These are phyloP conservation scores for Trifolium fragiferum DNA, from an alignment of 306 rosid species.

Conservation along the genomic window DNA sequence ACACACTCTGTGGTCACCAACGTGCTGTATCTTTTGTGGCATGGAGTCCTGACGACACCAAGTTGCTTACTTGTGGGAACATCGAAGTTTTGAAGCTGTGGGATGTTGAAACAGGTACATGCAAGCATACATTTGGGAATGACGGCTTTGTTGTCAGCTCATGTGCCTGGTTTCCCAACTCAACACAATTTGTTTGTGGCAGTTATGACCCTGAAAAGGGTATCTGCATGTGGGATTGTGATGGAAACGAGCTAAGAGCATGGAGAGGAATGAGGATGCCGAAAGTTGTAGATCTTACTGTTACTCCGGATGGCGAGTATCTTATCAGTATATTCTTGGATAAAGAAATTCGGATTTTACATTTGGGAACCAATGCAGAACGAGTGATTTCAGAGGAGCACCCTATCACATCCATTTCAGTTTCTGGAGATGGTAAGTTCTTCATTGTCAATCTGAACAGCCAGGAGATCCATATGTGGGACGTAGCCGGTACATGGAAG, in stretches of 20 bases:
- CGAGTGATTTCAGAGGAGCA: conserved; percentile 73
- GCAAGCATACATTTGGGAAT: conserved; percentile 86
- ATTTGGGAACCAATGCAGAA: conserved; percentile 65
- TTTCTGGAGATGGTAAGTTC: conserved; percentile 65
- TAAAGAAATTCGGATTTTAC: conserved; percentile 72
- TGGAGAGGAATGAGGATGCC: conserved; percentile 94
- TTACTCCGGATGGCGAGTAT: conserved; percentile 81
- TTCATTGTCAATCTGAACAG: conserved; percentile 88
- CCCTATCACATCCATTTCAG: conserved; percentile 47
- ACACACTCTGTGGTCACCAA: conserved; percentile 73
- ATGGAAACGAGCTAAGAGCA: conserved; percentile 80
- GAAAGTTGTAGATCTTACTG: conserved; percentile 80
- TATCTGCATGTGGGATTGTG: conserved; percentile 87
- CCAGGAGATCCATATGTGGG: conserved; percentile 96
- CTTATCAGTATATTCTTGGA: conserved; percentile 82
- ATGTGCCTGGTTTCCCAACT: conserved; percentile 97
- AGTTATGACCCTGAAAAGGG: conserved; percentile 84
- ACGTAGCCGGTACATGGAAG: conserved; percentile 72
- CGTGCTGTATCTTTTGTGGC: conserved; percentile 83
- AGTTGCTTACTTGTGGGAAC: conserved; percentile 92
- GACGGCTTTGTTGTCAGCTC: conserved; percentile 86
- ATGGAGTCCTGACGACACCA: conserved; percentile 95
- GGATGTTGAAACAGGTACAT: conserved; percentile 91
- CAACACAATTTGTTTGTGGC: conserved; percentile 86
- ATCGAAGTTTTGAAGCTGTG: conserved; percentile 87